Base-by-base conservation (phyloP, 1,284 basidiomycete genomes). In the Apiotrichum sp. region DNA sequence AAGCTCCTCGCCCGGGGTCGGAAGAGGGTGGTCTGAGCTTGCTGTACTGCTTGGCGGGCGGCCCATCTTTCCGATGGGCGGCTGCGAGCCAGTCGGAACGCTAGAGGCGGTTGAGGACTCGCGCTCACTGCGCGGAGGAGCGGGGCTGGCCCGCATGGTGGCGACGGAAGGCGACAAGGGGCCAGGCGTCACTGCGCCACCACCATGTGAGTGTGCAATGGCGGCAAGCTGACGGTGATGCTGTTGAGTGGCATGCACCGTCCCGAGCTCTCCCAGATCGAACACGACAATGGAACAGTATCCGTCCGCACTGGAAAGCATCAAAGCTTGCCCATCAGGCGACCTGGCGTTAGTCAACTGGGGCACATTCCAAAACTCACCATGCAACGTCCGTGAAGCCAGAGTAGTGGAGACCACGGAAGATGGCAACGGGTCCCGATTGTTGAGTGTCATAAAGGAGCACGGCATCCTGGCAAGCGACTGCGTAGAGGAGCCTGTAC, bases 391-490 rank as follows among this genome's bases (percentile, higher is more conserved):
- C 95, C 1, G 96, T 98, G 70, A 98, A 98, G 66, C 93, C 90
- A 59, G 96, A 91, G 72, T 97, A 98, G 77, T 98, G 95, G 64
- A 98, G 78, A 70, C 96, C 97, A 52, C 88, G 90, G 68, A 99
- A 84, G 67, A 98, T 81, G 72, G 91, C 93, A 44, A 98, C 83
- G 0, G 95, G 96, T 0, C 88, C 84, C 1, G 90, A 83, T 78
- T 98, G 95, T 75, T 98, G 95, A 3, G 95, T 98, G 74, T 98
- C 95, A 74, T 98, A 95, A 55, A 98, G 87, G 53, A 90, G 83
- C 29, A 99, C 86, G 1, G 89, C 88, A 72, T 99, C 95, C 83
- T 93, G 96, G 31, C 95, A 98, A 44, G 93, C 89, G 8, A 98
- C 90, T 0, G 96, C 93, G 70, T 90, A 98, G 43, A 98, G 77